Conservation (phyloP, 148 eudicot genomes). For the Arbutus unedo region DNA sequence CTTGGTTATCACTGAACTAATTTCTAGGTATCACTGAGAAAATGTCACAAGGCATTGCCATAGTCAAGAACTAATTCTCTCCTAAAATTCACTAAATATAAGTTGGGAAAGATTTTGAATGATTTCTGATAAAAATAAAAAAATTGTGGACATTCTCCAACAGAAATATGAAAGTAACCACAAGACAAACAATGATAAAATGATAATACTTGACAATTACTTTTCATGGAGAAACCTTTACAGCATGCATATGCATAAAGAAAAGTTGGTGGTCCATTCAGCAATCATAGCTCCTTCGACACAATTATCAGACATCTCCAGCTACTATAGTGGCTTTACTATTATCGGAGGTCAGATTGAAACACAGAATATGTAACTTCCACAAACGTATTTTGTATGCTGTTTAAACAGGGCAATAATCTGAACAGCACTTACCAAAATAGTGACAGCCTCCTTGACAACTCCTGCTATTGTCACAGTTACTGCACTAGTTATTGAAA, state of each 20-base stretch:
- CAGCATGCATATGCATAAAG: neutral
- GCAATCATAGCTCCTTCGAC: neutral
- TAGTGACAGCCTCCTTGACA: constrained; percentile 97
- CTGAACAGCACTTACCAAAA: constrained; percentile 52
- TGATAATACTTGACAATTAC: neutral
- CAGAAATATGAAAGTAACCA: neutral
- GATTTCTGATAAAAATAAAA: neutral
- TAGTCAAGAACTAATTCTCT: neutral
- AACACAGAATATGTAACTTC: neutral
- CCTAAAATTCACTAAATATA: neutral
- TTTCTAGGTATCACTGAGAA: neutral
- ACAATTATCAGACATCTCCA: neutral
- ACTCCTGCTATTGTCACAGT: constrained; percentile 96
- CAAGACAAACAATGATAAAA: neutral
- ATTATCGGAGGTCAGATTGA: neutral
- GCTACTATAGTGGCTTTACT: neutral
- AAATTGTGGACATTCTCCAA: neutral
- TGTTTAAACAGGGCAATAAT: neutral
- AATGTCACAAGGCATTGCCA: neutral
- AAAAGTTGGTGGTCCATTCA: neutral
- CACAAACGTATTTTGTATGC: neutral
- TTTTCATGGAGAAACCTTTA: neutral
- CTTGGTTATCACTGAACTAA: neutral
- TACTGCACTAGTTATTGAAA: constrained; percentile 95
- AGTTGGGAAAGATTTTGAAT: neutral